Percentiles rank a stretch among this genome's conserved stretches.
These are phyloP conservation scores for Salicornia ramosissima DNA, from an alignment of 148 eudicot species.

Conservation along the genomic window DNA sequence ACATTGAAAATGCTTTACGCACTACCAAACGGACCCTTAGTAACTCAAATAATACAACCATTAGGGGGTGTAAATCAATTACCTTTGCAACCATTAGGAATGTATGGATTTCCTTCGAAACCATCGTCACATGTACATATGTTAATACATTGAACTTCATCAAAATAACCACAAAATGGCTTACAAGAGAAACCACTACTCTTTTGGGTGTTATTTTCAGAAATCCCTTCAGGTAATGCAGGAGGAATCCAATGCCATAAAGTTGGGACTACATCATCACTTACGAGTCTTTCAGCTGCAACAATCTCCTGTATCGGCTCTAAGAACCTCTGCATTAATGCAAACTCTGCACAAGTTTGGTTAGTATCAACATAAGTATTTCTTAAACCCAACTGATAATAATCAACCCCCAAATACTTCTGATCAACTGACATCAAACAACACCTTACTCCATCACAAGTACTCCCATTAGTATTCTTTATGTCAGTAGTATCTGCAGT, in stretches of 20 bases:
- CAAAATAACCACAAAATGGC: constrained; percentile 6
- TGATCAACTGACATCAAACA: constrained; percentile 17
- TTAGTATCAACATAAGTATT: constrained; percentile 11
- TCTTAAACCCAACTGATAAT: constrained; percentile 15
- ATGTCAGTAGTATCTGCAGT: not conserved
- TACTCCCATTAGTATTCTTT: not conserved
- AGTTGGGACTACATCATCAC: constrained; percentile 11
- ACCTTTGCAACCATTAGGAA: constrained; percentile 23
- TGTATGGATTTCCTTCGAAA: constrained; percentile 20
- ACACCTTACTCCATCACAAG: constrained; percentile 19
- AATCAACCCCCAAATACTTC: constrained; percentile 9
- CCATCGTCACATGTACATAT: constrained; percentile 17
- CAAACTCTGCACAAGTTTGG: constrained; percentile 13
- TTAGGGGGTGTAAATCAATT: not conserved
- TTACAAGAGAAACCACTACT: constrained; percentile 1
- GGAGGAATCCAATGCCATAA: constrained; percentile 20
- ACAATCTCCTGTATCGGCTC: not conserved
- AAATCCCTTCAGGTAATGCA: constrained; percentile 6
- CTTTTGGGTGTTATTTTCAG: not conserved
- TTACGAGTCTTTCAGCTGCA: constrained; percentile 6
- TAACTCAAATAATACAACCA: not conserved
- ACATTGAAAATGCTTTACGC: no score
- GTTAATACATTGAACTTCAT: constrained; percentile 2
- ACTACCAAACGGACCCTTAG: no score
- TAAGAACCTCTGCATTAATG: constrained; percentile 8